A percentile compares a stretch with the other conserved stretches of the same genome.
Conservation (phyloP, 148 eudicot species). For the Linanthus parryae region DNA sequence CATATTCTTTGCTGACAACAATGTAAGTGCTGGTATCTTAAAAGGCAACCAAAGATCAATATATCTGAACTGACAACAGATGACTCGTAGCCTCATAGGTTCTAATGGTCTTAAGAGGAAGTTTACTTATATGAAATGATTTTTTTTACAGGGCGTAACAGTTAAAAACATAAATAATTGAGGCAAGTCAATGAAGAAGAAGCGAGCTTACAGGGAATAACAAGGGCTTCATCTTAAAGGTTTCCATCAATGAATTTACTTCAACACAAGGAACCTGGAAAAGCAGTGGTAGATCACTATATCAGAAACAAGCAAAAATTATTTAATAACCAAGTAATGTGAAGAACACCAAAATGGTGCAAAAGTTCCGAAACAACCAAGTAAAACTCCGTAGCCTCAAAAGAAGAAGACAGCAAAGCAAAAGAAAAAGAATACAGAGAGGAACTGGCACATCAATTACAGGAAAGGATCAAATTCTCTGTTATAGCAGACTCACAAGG, state of each 20-base stretch:
- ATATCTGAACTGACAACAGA: too few relatives aligned
- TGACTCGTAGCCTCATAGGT: neutral
- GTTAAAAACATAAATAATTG: conserved; percentile 6
- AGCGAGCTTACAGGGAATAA: conserved; percentile 64
- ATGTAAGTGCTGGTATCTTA: neutral
- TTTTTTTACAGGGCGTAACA: too few relatives aligned
- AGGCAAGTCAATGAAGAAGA: neutral
- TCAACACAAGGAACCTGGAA: conserved; percentile 94
- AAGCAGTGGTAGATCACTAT: conserved; percentile 4
- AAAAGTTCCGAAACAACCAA: too few relatives aligned
- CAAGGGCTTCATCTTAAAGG: conserved; percentile 95
- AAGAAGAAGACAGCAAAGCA: too few relatives aligned
- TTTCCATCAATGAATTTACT: conserved; percentile 90
- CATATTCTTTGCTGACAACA: neutral
- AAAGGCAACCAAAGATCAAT: neutral
- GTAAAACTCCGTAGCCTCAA: too few relatives aligned
- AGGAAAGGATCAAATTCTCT: too few relatives aligned
- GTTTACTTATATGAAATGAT: too few relatives aligned
- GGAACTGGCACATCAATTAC: too few relatives aligned
- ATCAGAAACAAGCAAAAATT: conserved; percentile 7
- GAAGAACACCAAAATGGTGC: neutral
- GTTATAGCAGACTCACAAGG: too few relatives aligned
- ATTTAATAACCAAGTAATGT: neutral
- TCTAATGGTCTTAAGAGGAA: neutral
- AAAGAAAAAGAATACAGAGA: too few relatives aligned